phyloP scores from a whole-genome alignment of 148 eudicot genomes.

The Rhododendron vialii region DNA sequence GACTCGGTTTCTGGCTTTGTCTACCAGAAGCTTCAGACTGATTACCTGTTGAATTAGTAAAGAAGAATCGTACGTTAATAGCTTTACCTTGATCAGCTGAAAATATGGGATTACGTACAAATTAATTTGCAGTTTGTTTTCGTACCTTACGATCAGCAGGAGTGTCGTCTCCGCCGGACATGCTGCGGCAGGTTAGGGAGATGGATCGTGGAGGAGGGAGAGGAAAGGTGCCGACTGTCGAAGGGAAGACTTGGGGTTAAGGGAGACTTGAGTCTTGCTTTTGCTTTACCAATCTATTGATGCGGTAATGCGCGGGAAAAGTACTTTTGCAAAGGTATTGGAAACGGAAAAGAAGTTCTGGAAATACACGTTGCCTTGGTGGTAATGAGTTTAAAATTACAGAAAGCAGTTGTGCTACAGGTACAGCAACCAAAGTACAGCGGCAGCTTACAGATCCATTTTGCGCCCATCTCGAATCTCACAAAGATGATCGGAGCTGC shows the following conservation, averaged over 20 bases:
- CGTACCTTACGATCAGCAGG: not conserved
- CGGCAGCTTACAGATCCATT: too few relatives aligned
- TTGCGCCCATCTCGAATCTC: too few relatives aligned
- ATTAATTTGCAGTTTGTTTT: not conserved
- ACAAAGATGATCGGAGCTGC: too few relatives aligned
- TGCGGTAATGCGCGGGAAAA: not conserved
- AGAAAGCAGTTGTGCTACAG: too few relatives aligned
- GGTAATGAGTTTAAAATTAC: too few relatives aligned
- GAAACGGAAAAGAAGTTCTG: too few relatives aligned
- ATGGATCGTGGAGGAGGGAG: not conserved
- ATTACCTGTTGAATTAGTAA: not conserved
- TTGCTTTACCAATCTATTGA: not conserved
- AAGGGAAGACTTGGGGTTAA: not conserved
- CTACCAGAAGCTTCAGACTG: conserved; percentile 2
- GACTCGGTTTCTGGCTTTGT: not conserved
- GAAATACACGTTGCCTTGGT: too few relatives aligned
- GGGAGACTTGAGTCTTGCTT: not conserved
- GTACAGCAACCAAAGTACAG: too few relatives aligned
- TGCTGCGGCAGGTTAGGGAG: not conserved
- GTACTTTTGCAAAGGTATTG: not conserved
- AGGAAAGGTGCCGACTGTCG: not conserved
- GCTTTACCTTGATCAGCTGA: not conserved
- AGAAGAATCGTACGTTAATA: not conserved
- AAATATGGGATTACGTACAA: not conserved
- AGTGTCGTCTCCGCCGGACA: not conserved